phyloP scores from a whole-genome alignment of 2,329 filamentous ascomycete species.

The Pyrenophora seminiperda region DNA sequence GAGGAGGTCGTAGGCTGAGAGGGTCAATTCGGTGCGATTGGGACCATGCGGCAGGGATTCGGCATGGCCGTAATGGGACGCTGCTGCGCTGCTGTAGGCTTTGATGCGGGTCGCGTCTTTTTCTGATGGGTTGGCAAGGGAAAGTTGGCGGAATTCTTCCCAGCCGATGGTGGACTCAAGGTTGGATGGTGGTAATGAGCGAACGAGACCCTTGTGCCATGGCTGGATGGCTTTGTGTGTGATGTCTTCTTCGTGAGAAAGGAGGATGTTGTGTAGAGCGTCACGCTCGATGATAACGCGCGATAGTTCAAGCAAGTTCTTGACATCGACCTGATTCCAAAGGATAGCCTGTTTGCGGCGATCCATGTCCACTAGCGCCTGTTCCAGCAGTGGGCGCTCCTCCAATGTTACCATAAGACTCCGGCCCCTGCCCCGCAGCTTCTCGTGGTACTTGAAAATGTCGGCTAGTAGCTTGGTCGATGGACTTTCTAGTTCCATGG shows the following conservation, averaged over 20 bases:
- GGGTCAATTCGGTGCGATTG: constrained; percentile 24
- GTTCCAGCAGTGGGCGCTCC: constrained; percentile 61
- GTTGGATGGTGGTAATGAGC: constrained; percentile 23
- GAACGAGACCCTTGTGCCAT: constrained; percentile 28
- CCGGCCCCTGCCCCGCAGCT: constrained; percentile 39
- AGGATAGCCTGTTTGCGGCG: constrained; percentile 72
- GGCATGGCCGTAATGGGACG: constrained; percentile 30
- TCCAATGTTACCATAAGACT: constrained; percentile 40
- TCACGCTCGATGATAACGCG: constrained; percentile 84
- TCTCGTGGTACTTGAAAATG: constrained; percentile 71
- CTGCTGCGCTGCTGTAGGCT: constrained; percentile 34
- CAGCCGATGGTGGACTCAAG: constrained; percentile 36
- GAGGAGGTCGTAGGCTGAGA: constrained; percentile 37
- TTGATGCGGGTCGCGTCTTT: constrained; percentile 28
- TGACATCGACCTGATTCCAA: constrained; percentile 86
- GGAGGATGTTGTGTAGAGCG: constrained; percentile 76
- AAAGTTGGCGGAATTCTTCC: constrained; percentile 35
- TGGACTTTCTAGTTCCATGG: constrained; percentile 71
- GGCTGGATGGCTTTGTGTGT: constrained; percentile 29
- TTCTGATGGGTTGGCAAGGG: constrained; percentile 25
- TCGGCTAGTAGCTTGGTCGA: constrained; percentile 67
- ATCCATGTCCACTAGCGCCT: constrained; percentile 68
- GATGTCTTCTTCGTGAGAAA: constrained; percentile 37
- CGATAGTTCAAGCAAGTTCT: constrained; percentile 85
- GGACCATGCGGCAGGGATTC: constrained; percentile 24